These are phyloP conservation scores for Xylaria cubensis DNA, from an alignment of 495 filamentous ascomycete genomes.

Conservation along the genomic window DNA sequence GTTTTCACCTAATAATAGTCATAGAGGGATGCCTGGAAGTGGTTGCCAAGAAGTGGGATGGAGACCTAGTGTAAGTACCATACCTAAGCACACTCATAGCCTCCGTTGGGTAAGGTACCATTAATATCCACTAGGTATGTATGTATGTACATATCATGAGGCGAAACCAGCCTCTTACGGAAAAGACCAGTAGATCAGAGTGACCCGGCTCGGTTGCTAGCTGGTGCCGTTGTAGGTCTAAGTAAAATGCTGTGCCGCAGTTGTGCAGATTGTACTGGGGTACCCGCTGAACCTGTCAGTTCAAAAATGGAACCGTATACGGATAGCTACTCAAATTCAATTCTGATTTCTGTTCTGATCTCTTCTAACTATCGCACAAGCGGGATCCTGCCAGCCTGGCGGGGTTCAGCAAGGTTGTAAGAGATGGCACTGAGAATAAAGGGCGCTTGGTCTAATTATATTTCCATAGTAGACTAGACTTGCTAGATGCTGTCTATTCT, in stretches of 20 bases:
- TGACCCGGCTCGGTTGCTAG: neutral
- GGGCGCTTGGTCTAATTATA: slow-evolving; percentile 7
- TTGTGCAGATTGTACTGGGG: neutral
- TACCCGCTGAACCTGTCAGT: neutral
- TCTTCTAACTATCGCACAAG: neutral
- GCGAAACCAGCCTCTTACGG: neutral
- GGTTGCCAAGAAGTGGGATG: slow-evolving; percentile 4
- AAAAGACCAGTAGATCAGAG: neutral
- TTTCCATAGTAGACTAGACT: neutral
- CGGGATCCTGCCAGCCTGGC: slow-evolving; percentile 4
- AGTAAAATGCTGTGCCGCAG: slow-evolving; percentile 9
- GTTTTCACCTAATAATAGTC: slow-evolving; percentile 17
- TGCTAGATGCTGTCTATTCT: slow-evolving; percentile 1
- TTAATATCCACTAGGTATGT: neutral
- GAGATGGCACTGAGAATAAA: neutral
- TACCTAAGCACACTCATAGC: neutral
- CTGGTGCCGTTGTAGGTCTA: neutral
- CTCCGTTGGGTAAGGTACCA: neutral
- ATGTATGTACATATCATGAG: neutral
- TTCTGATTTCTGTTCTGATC: slow-evolving; percentile 1
- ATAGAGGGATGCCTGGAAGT: neutral
- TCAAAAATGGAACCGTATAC: slow-evolving; percentile 2
- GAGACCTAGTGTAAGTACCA: neutral
- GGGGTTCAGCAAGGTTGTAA: neutral
- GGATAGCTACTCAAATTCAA: neutral